Conservation (phyloP, 805 yeast species). For the Limtongia smithiae region DNA sequence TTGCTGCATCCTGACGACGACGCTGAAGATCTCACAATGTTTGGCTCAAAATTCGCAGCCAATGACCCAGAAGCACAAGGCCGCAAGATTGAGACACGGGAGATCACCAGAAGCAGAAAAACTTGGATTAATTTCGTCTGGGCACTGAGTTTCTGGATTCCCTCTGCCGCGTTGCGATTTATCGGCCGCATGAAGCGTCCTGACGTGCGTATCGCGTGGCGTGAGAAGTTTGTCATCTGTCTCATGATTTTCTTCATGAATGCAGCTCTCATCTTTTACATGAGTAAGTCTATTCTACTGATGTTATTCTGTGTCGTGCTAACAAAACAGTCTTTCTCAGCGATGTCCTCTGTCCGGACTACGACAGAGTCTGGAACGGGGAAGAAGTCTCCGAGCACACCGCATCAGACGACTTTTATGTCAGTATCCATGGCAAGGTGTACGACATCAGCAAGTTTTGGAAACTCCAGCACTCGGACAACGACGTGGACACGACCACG, state of each 20-base stretch:
- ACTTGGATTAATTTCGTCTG: slow-evolving; percentile 42
- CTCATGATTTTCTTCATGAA: slow-evolving; percentile 39
- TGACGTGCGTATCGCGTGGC: slow-evolving; percentile 45
- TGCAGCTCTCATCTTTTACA: slow-evolving; percentile 42
- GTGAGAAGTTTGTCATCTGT: slow-evolving; percentile 42
- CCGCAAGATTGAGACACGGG: slow-evolving; percentile 35
- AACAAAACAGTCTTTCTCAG: slow-evolving; percentile 35
- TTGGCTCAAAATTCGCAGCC: slow-evolving; percentile 26
- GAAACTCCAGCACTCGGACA: slow-evolving; percentile 42
- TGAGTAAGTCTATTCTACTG: slow-evolving; percentile 32
- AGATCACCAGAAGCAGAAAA: slow-evolving; percentile 35
- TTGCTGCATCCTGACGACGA: not conserved
- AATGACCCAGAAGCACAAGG: slow-evolving; percentile 38
- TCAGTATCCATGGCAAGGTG: slow-evolving; percentile 41
- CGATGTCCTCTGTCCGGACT: slow-evolving; percentile 41
- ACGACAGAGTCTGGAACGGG: slow-evolving; percentile 42
- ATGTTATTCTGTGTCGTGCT: not conserved
- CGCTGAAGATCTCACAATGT: slow-evolving; percentile 24
- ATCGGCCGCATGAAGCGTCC: slow-evolving; percentile 41
- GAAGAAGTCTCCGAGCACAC: slow-evolving; percentile 39
- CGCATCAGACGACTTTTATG: slow-evolving; percentile 39
- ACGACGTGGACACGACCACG: slow-evolving; percentile 36
- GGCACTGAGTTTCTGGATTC: slow-evolving; percentile 44
- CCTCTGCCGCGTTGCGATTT: slow-evolving; percentile 37
- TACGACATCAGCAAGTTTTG: slow-evolving; percentile 43